A percentile compares a stretch with the other conserved stretches of the same genome.
Conservation (phyloP, 2,329 filamentous ascomycete species). For the Pseudogymnoascus sp. region DNA sequence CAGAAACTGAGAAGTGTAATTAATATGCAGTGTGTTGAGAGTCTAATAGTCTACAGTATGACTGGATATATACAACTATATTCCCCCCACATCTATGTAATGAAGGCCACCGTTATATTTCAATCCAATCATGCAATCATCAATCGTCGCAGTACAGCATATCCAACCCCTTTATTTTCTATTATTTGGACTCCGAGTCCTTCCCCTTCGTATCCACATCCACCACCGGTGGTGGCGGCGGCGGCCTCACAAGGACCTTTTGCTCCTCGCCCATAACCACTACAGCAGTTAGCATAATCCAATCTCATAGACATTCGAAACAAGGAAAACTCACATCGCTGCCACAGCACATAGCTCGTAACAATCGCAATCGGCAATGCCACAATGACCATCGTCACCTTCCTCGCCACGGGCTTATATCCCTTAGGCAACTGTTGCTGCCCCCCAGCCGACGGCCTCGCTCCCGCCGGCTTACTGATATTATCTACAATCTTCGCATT, state of each 20-base stretch:
- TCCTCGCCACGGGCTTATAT: conserved; percentile 25
- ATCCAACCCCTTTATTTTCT: background rate
- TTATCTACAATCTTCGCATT: conserved; percentile 25
- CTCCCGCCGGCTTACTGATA: conserved; percentile 22
- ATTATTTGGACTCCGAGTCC: background rate
- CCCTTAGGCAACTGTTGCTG: conserved; percentile 21
- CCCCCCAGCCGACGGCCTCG: conserved; percentile 16
- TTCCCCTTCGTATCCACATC: background rate
- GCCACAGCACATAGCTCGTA: conserved; percentile 27
- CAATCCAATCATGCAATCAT: conserved; percentile 4
- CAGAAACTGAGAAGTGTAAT: background rate
- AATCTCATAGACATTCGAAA: background rate
- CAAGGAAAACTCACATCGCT: conserved; percentile 22
- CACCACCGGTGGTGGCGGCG: background rate
- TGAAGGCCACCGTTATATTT: background rate
- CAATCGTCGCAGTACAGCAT: background rate
- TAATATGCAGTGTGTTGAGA: conserved; percentile 3
- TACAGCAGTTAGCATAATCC: conserved; percentile 1
- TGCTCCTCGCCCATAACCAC: conserved; percentile 19
- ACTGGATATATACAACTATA: conserved; percentile 7
- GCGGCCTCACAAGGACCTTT: conserved; percentile 15
- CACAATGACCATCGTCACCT: conserved; percentile 25
- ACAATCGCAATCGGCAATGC: conserved; percentile 27
- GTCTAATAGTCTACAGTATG: conserved; percentile 5
- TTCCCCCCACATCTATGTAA: conserved; percentile 3